Conservation (phyloP, 23 red algal genomes). For the Gracilaria gracilis region DNA sequence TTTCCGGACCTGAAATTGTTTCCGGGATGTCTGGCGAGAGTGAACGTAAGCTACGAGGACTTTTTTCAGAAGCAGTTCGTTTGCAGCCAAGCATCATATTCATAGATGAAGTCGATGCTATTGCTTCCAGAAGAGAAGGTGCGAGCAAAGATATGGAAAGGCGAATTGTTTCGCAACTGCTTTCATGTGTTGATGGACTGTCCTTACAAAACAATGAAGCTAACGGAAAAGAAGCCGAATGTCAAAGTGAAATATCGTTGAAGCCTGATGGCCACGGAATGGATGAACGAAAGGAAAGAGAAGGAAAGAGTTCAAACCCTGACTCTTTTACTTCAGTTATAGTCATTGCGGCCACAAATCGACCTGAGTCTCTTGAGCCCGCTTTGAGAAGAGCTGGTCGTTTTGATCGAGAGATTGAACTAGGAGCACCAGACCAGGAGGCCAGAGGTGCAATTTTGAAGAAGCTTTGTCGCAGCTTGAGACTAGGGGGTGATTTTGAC, state of each 20-base stretch:
- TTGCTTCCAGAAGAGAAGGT: conserved; percentile 71
- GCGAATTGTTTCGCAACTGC: conserved; percentile 83
- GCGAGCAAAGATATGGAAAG: conserved; percentile 89
- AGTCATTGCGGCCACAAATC: conserved; percentile 91
- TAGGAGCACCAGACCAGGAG: conserved; percentile 85
- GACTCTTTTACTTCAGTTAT: conserved; percentile 44
- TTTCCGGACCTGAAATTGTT: conserved; percentile 90
- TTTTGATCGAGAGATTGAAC: conserved; percentile 96
- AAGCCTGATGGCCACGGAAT: background rate
- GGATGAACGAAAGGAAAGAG: background rate
- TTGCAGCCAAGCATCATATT: conserved; percentile 89
- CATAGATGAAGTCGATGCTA: conserved; percentile 97
- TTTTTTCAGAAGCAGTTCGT: conserved; percentile 80
- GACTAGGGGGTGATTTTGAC: conserved; percentile 48
- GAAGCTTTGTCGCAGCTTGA: conserved; percentile 53
- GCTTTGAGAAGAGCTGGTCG: conserved; percentile 91
- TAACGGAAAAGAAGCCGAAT: background rate
- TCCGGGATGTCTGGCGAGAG: conserved; percentile 91
- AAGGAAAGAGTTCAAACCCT: background rate
- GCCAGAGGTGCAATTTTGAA: conserved; percentile 81
- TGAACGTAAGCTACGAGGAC: conserved; percentile 69
- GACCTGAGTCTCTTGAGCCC: conserved; percentile 93
- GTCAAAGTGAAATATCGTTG: background rate
- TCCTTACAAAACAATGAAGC: background rate
- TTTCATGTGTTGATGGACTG: conserved; percentile 86